Evolutionary conservation across 2,329 filamentous ascomycete genomes (phyloP), one percentile per base, ranked within the genome.

Genomic region (Claviceps arundinis): DNA sequence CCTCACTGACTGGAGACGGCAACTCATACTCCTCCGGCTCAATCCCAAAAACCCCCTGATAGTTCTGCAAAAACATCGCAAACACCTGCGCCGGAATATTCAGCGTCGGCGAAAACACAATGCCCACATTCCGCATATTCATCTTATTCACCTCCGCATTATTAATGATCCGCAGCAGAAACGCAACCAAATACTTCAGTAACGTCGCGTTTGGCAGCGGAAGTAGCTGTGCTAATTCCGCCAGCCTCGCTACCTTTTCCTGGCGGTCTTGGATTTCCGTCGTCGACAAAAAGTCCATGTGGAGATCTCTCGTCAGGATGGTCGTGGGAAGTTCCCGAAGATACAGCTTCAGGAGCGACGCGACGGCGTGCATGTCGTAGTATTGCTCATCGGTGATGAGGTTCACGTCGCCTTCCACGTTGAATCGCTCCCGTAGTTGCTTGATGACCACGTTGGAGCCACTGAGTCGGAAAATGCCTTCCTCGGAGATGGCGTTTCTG

Each of bases 371-470:
- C 26, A 98, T 90, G 65, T 98, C 93, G 64, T 95, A 89, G 65
- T 91, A 94, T 54, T 87, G 82, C 48, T 85, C 85, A 54, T 91
- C 90, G 2, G 77, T 80, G 26, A 96, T 67, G 50, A 98, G 75
- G 64, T 95, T 89, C 57, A 98, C 79, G 63, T 98, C 93, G 46
- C 90, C 85, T 71, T 98, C 90, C 4, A 70, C 82, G 67, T 98
- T 96, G 73, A 98, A 98, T 2, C 90, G 84, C 65, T 97, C 91
- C 55, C 87, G 86, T 44, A 98, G 77, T 53, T 82, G 82, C 68
- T 91, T 95, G 69, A 98, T 95, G 48, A 95, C 84, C 51, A 94
- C 80, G 63, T 95, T 97, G 1, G 91, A 97, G n/a, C 93, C 93
- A 65, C 90, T 97, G 43, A 98, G 75, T 50, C 93, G 83, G 75